Percentiles rank a stretch among this genome's conserved stretches.
phyloP scores from a whole-genome alignment of 176 grass and related monocot species.

The Tuctoria greenei region DNA sequence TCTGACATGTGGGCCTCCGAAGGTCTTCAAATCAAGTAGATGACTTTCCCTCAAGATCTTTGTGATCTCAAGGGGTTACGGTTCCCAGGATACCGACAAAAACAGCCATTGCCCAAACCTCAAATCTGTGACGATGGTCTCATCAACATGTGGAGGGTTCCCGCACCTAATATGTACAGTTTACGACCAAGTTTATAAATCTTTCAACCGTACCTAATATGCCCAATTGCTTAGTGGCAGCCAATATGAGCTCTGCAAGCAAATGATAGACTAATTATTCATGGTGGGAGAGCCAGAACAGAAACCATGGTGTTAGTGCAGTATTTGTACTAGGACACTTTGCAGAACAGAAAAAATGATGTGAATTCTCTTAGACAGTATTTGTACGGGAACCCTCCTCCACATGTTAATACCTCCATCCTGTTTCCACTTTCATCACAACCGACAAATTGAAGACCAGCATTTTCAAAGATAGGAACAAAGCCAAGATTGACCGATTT shows the following conservation, averaged over 20 bases:
- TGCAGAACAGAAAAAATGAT: not conserved
- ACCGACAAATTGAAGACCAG: constrained; percentile 84
- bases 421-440: constrained; percentile 60
- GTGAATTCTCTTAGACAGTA: not conserved
- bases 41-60: no score
- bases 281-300: not conserved
- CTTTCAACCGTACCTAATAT: no score
- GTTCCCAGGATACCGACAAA: no score
- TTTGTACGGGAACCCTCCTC: no score
- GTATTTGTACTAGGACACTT: not conserved
- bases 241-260: constrained; percentile 78
- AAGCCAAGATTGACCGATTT: constrained; percentile 81
- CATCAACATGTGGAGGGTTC: no score
- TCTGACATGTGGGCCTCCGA: no score
- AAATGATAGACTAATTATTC: not conserved
- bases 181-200: no score
- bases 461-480: constrained; percentile 66
- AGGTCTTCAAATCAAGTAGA: no score
- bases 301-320: not conserved
- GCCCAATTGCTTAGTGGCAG: constrained; percentile 64
- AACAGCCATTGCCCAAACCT: no score
- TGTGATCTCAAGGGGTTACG: no score
- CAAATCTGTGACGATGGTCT: no score
- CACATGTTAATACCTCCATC: constrained; percentile 84
- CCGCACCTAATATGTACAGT: no score